Base-by-base conservation (phyloP, 2,329 filamentous ascomycete species). In the Rhynchosporium graminicola region DNA sequence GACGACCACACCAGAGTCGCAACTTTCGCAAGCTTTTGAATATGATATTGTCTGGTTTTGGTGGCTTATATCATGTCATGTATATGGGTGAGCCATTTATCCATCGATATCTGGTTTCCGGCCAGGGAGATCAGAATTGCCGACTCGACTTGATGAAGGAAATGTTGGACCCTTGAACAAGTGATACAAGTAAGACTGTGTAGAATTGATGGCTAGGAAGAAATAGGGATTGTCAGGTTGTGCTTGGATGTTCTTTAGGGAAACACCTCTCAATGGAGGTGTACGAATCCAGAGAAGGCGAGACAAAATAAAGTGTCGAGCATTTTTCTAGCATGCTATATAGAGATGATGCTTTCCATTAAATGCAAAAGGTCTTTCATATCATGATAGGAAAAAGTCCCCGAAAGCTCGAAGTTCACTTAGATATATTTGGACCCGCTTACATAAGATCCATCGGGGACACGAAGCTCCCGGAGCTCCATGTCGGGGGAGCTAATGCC, bases 391-490 rank as follows among this genome's bases (percentile, higher is more conserved):
- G 20, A 20, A 20, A 20, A 20, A 20, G 20, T 20, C 20, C 20
- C 20, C 20, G 20, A 20, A 20, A 20, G 20, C 20, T 20, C 20
- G 20, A 20, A 20, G 20, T 20, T 20, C 20, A 20, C 20, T 20
- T 36, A 10, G 33, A 36, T 36, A 36, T 36, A 36, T 36, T 36
- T 36, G 9, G 33, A 36, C 9, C 33, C 26, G 50, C 50, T 52
- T 36, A 52, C 50, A 46, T 52, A 52, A 52, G 50, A 46, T 28
- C 43, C 7, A 9, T 9, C 43, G 6, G 20, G 43, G 50, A 52
- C 50, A 52, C 50, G 50, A 51, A 52, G 50, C 50, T 52, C 50
- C n/a, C 50, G 5, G 9, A 36, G 33, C 33, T 36, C 33, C 33
- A 36, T 6, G 33, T 36, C 33, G 33, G 5, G 9, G 6, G 5